A percentile compares a stretch with the other conserved stretches of the same genome.
Conservation (phyloP, 78 protist species). For the Planoprotostelium fungivorum region DNA sequence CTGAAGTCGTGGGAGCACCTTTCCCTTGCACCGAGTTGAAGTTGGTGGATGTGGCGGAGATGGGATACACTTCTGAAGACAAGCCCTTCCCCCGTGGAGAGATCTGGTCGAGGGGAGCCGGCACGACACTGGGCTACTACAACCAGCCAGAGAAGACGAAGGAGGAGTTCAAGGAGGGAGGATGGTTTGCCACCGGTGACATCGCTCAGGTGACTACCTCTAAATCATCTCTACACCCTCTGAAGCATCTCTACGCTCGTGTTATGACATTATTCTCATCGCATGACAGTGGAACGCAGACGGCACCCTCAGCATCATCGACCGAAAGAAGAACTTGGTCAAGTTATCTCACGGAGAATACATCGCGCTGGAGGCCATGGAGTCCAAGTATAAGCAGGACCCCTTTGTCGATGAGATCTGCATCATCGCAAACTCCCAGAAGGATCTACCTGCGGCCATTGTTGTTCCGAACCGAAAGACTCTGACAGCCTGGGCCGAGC, state of each 20-base stretch:
- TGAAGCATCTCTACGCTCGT: too few relatives aligned
- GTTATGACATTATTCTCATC: not conserved
- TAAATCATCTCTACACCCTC: too few relatives aligned
- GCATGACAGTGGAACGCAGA: constrained; percentile 20
- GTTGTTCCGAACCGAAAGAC: not conserved
- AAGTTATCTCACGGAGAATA: constrained; percentile 96
- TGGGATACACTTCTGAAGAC: constrained; percentile 69
- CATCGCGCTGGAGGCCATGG: constrained; percentile 81
- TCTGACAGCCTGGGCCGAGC: not conserved
- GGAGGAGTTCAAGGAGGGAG: constrained; percentile 74
- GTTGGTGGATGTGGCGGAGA: constrained; percentile 84
- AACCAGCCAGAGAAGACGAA: constrained; percentile 83
- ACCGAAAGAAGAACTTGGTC: constrained; percentile 92
- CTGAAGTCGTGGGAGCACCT: constrained; percentile 70
- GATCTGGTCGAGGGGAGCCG: constrained; percentile 85
- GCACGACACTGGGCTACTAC: constrained; percentile 84
- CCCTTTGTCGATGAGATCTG: constrained; percentile 33
- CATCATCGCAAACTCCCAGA: constrained; percentile 30
- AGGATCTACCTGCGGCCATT: not conserved
- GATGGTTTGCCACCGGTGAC: constrained; percentile 98
- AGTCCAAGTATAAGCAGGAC: constrained; percentile 15
- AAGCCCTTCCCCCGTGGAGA: constrained; percentile 78
- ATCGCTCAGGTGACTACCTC: constrained; percentile 53
- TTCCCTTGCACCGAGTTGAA: constrained; percentile 54
- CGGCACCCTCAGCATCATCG: constrained; percentile 84